Evolutionary conservation across 352 stramenopile genomes (phyloP), one percentile per base, ranked within the genome.

Genomic region (Pythium rhizo-oryzae): DNA sequence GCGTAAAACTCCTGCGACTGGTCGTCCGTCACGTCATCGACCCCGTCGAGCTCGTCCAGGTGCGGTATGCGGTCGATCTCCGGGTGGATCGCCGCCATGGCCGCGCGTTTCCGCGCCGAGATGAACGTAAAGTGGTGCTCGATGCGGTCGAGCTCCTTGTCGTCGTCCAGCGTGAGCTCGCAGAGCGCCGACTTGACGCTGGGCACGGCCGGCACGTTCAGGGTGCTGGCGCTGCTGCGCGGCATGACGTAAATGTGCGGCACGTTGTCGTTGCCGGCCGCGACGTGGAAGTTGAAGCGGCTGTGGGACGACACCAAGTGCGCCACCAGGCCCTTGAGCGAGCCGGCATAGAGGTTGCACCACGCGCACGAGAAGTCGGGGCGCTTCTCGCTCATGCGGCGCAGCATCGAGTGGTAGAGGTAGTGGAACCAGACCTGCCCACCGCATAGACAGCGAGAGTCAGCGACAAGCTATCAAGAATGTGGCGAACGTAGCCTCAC

Each of bases 171-270:
- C 19, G 87, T 79, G 52, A 90, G 68, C 61, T 94, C 85, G 50
- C 79, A 89, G 37, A 83, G 70, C 30, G 77, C 52, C 65, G 53
- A 73, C 74, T 49, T 74, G 67, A 76, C 52, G 52, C 53, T 63
- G 41, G 56, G 60, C 24, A 60, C 18, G 23, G 44, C 15, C 25
- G n/a, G n/a, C 15, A 53, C 59, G 37, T 23, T 59, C 12, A 35
- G 5, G 13, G 30, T 70, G 15, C 41, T 70, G 9, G 41, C 18
- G 25, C 43, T 16, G 44, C 39, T 65, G 52, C 77, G 74, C 1
- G 79, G 72, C 80, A 90, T 92, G 44, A 94, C 84, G 65, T 92
- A 94, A 60, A 94, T 93, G 61, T 95, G 84, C 43, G 87, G 85
- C 43, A 91, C 83, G 52, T 90, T 89, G 44, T 95, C 85, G 50